These are phyloP conservation scores for Nicotiana attenuata DNA, from an alignment of 257 asterid species.

Conservation along the genomic window DNA sequence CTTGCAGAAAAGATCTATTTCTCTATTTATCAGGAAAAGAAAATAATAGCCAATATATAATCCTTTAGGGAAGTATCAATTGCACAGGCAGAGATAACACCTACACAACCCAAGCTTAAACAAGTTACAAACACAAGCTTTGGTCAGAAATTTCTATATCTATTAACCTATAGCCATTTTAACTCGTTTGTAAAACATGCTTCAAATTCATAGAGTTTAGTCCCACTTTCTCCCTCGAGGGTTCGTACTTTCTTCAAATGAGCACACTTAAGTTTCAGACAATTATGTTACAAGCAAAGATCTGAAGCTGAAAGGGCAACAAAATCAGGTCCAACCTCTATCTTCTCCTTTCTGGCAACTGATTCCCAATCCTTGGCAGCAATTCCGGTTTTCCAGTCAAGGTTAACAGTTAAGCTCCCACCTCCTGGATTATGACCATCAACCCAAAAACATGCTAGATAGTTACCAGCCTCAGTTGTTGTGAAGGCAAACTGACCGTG, in stretches of 20 bases:
- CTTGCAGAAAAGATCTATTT: background rate
- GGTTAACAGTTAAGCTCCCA: constrained; percentile 59
- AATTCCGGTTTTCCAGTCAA: constrained; percentile 87
- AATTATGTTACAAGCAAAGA: background rate
- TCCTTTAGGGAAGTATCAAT: background rate
- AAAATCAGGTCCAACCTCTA: constrained; percentile 51
- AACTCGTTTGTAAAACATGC: background rate
- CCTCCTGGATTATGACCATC: constrained; percentile 40
- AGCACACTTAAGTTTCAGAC: background rate
- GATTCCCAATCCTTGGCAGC: constrained; percentile 95
- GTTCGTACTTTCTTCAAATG: background rate
- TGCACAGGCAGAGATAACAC: background rate
- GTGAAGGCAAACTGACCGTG: constrained; percentile 88
- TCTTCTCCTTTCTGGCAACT: constrained; percentile 81
- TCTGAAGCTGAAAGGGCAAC: background rate
- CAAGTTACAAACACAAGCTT: background rate
- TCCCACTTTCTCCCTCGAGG: background rate
- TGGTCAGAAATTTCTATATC: background rate
- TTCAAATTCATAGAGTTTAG: background rate
- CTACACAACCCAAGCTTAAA: background rate
- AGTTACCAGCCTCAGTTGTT: constrained; percentile 69
- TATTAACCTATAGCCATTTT: background rate
- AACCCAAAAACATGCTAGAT: constrained; percentile 77
- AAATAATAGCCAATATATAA: background rate
- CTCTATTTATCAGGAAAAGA: background rate